A percentile compares a stretch with the other conserved stretches of the same genome.
Evolutionary conservation across 495 filamentous ascomycete genomes (phyloP).

Genomic region (Massariosphaeria phaeospora): DNA sequence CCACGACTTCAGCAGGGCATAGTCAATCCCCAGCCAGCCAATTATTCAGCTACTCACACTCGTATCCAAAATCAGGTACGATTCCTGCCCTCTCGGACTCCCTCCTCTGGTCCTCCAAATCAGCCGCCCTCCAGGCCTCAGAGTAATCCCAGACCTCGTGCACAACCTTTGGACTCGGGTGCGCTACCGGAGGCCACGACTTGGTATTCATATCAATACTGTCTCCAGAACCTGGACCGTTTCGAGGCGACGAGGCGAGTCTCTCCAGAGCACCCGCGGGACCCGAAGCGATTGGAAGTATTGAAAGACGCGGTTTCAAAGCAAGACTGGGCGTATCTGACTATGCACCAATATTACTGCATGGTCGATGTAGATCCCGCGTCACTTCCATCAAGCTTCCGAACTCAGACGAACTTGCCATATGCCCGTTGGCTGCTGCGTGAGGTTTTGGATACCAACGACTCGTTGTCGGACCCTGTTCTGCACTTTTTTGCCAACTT

Average conservation of each 20-base stretch:
- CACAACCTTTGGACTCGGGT: too few species aligned
- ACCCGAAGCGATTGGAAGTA: constrained; percentile 12
- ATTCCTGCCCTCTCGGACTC: too few species aligned
- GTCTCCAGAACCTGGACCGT: background rate
- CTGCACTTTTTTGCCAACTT: constrained; percentile 31
- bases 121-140: too few species aligned
- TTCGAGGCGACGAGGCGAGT: background rate
- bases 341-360: constrained; percentile 29
- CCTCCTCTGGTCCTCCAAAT: too few species aligned
- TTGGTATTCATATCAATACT: background rate
- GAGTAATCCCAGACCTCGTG: too few species aligned
- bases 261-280: background rate
- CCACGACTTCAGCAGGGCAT: too few species aligned
- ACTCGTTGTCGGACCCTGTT: constrained; percentile 8
- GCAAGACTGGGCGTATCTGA: constrained; percentile 21
- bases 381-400: background rate
- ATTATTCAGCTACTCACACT: too few species aligned
- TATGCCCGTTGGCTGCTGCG: background rate
- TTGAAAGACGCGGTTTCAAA: constrained; percentile 16
- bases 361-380: background rate
- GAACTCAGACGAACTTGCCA: constrained; percentile 7
- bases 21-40: too few species aligned
- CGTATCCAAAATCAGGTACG: too few species aligned
- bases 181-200: background rate
- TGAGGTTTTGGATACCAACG: constrained; percentile 21